Conservation (phyloP, 257 asterid genomes). For the Perilla frutescens region DNA sequence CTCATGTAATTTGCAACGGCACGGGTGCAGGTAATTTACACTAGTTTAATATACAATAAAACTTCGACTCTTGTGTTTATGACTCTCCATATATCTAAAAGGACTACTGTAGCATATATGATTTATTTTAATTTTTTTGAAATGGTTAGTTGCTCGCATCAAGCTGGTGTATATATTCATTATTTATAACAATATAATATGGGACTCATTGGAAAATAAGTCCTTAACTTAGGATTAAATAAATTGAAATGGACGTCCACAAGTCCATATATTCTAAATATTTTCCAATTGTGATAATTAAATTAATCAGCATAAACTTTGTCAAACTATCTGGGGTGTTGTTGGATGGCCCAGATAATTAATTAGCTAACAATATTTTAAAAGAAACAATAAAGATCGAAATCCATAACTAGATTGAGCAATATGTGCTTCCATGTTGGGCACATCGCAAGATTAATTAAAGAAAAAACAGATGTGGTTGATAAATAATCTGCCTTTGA, state of each 20-base stretch:
- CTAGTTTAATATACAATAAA: no score
- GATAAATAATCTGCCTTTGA: neutral
- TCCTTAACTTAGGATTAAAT: conserved; percentile 9
- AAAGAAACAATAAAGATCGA: neutral
- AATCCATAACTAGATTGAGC: conserved; percentile 28
- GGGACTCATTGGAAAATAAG: conserved; percentile 21
- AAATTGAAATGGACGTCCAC: conserved; percentile 5
- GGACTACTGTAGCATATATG: conserved; percentile 6
- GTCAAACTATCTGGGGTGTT: conserved; percentile 25
- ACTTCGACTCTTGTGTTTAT: conserved; percentile 17
- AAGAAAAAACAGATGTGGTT: neutral
- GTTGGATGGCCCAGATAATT: conserved; percentile 15
- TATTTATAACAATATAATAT: neutral
- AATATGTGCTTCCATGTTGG: conserved; percentile 46
- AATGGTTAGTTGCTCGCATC: conserved; percentile 29
- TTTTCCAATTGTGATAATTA: neutral
- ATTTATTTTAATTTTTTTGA: neutral
- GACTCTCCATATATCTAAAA: conserved; percentile 26
- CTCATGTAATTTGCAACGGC: no score
- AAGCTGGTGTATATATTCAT: neutral
- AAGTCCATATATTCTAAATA: conserved; percentile 3
- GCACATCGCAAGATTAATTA: conserved; percentile 16
- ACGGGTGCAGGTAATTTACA: no score
- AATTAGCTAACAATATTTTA: neutral
- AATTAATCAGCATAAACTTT: neutral